A percentile compares a stretch with the other conserved stretches of the same genome.
Evolutionary conservation across 2,329 filamentous ascomycete genomes (phyloP).

Genomic region (Hymenoscyphus fraxineus): DNA sequence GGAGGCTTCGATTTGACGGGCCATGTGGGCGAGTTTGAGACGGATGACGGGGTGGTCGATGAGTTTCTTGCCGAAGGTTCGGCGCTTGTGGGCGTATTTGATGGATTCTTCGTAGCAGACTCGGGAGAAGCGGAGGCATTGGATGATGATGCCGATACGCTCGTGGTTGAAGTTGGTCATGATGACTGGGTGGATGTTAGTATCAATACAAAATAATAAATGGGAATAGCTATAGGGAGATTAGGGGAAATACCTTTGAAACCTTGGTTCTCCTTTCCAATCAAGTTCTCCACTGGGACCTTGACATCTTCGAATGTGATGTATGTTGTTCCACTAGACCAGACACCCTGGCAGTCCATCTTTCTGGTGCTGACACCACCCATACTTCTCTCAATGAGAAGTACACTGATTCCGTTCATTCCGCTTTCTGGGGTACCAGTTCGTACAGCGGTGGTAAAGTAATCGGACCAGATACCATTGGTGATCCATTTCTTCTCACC

Average conservation of each 20-base stretch:
- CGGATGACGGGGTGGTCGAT: constrained; percentile 97
- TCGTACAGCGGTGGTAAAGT: constrained; percentile 94
- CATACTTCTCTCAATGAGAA: constrained; percentile 82
- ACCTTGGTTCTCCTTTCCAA: constrained; percentile 96
- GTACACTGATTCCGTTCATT: constrained; percentile 87
- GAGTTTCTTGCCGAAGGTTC: constrained; percentile 93
- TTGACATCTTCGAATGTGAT: constrained; percentile 99
- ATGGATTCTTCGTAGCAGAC: constrained; percentile 96
- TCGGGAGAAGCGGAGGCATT: constrained; percentile 89
- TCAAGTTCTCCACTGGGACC: constrained; percentile 96
- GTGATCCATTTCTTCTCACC: constrained; percentile 99
- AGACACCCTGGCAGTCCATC: constrained; percentile 99
- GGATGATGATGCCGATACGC: constrained; percentile 97
- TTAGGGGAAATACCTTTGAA: constrained; percentile 63
- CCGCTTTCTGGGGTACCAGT: constrained; percentile 68
- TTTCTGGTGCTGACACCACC: constrained; percentile 87
- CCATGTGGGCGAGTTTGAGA: constrained; percentile 97
- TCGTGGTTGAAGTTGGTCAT: constrained; percentile 99
- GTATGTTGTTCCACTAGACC: constrained; percentile 93
- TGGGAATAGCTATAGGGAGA: background rate
- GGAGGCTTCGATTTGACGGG: constrained; percentile 93
- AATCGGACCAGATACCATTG: constrained; percentile 94
- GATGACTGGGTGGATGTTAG: constrained; percentile 57
- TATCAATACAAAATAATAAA: background rate
- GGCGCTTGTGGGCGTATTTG: constrained; percentile 96